These are phyloP conservation scores for Glonium stellatum DNA, from an alignment of 495 filamentous ascomycete genomes.

Conservation along the genomic window DNA sequence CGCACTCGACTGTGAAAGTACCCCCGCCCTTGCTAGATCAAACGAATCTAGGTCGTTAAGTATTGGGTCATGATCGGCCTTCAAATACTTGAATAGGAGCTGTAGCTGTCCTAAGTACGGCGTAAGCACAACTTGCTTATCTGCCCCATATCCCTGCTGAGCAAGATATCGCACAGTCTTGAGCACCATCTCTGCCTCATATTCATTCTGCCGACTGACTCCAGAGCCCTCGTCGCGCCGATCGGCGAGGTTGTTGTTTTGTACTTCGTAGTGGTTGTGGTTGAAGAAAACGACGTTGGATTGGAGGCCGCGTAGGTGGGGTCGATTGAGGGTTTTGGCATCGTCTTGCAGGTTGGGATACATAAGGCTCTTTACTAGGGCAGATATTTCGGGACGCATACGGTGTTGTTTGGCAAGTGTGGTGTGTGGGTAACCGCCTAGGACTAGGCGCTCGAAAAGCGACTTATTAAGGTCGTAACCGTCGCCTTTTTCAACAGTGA, in stretches of 20 bases:
- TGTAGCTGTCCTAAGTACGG: constrained; percentile 56
- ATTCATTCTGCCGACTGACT: constrained; percentile 55
- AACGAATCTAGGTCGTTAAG: constrained; percentile 64
- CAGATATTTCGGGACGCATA: constrained; percentile 65
- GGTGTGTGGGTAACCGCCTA: constrained; percentile 47
- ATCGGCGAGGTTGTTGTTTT: too few species aligned
- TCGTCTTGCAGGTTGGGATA: constrained; percentile 62
- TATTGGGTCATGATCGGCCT: constrained; percentile 51
- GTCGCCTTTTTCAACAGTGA: constrained; percentile 60
- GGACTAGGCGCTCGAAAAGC: constrained; percentile 64
- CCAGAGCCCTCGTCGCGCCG: constrained; percentile 44
- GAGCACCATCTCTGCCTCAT: constrained; percentile 62
- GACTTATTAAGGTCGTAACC: constrained; percentile 66
- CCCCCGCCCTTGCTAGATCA: constrained; percentile 60
- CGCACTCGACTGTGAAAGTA: constrained; percentile 50
- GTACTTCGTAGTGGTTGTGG: too few species aligned
- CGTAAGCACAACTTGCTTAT: constrained; percentile 62
- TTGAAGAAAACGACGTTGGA: constrained; percentile 59
- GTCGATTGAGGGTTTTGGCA: constrained; percentile 44
- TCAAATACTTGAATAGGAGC: constrained; percentile 49
- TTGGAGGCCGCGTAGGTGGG: constrained; percentile 51
- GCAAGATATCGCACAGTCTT: constrained; percentile 64
- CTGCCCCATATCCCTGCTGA: constrained; percentile 66
- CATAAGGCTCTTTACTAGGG: constrained; percentile 50
- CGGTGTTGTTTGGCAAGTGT: constrained; percentile 59